These are phyloP conservation scores for Neurospora tetrasperma DNA, from an alignment of 495 filamentous ascomycete genomes.

Conservation along the genomic window DNA sequence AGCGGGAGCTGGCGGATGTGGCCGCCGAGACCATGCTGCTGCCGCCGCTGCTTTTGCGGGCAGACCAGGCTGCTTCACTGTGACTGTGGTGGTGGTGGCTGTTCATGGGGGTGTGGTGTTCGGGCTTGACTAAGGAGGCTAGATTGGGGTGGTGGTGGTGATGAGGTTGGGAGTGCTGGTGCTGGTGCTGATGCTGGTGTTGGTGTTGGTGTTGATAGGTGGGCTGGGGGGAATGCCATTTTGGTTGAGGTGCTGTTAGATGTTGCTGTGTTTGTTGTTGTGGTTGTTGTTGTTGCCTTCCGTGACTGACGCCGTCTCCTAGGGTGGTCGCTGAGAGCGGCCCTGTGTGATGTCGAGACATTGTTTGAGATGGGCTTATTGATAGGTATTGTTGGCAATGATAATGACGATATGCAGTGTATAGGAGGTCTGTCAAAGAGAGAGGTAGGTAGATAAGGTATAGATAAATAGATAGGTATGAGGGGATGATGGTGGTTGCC, in stretches of 20 bases:
- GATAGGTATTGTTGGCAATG: background rate
- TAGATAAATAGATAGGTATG: background rate
- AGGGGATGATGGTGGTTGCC: background rate
- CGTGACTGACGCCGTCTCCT: background rate
- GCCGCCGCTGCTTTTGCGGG: background rate
- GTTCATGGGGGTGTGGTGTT: background rate
- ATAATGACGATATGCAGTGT: background rate
- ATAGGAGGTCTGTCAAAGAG: background rate
- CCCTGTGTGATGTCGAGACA: background rate
- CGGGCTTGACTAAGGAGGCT: background rate
- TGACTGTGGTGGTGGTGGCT: background rate
- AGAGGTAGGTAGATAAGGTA: background rate
- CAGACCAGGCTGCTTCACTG: background rate
- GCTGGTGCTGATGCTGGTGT: background rate
- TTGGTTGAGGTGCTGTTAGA: background rate
- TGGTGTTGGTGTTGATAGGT: background rate
- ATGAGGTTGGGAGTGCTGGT: background rate
- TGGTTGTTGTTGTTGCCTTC: background rate
- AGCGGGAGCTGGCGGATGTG: constrained; percentile 14
- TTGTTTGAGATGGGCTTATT: background rate
- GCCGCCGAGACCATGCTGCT: background rate
- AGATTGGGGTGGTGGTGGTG: background rate
- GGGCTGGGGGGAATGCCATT: background rate
- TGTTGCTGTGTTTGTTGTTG: background rate
- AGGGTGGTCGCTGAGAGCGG: background rate